A percentile compares a stretch with the other conserved stretches of the same genome.
These are phyloP conservation scores for Geranium rotundifolium DNA, from an alignment of 345 rosid species.

Conservation along the genomic window DNA sequence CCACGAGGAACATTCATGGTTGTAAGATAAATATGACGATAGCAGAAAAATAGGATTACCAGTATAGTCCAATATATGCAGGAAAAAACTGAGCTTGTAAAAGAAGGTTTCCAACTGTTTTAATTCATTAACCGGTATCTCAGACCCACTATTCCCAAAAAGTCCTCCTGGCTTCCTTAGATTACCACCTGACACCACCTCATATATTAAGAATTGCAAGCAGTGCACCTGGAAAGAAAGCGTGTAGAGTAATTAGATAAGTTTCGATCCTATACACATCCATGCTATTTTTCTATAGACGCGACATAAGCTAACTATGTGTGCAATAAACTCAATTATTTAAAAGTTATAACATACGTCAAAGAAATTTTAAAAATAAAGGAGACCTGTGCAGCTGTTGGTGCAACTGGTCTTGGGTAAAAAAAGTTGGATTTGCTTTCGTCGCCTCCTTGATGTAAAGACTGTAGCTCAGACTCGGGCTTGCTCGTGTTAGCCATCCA, in stretches of 20 bases:
- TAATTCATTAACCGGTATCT: conserved; percentile 83
- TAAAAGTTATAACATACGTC: neutral
- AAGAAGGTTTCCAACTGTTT: conserved; percentile 94
- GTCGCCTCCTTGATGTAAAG: conserved; percentile 63
- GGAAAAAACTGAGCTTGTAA: conserved; percentile 96
- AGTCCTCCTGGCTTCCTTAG: conserved; percentile 97
- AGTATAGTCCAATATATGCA: conserved; percentile 87
- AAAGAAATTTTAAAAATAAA: conserved; percentile 7
- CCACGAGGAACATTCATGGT: neutral
- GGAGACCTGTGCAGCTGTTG: conserved; percentile 89
- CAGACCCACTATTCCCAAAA: conserved; percentile 95
- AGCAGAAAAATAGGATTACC: conserved; percentile 32
- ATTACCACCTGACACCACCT: conserved; percentile 98
- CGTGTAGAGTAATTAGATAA: neutral
- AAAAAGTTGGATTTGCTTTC: conserved; percentile 70
- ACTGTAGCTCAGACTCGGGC: conserved; percentile 66
- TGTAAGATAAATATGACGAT: conserved; percentile 1
- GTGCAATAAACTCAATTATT: neutral
- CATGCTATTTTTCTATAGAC: neutral
- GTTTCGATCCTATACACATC: neutral
- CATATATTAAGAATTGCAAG: conserved; percentile 92
- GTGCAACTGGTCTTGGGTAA: conserved; percentile 95
- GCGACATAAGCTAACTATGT: neutral
- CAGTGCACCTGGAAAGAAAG: conserved; percentile 64
- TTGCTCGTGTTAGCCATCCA: conserved; percentile 98